Conservation (phyloP, 352 stramenopile genomes). For the Phytophthora hibernalis region DNA sequence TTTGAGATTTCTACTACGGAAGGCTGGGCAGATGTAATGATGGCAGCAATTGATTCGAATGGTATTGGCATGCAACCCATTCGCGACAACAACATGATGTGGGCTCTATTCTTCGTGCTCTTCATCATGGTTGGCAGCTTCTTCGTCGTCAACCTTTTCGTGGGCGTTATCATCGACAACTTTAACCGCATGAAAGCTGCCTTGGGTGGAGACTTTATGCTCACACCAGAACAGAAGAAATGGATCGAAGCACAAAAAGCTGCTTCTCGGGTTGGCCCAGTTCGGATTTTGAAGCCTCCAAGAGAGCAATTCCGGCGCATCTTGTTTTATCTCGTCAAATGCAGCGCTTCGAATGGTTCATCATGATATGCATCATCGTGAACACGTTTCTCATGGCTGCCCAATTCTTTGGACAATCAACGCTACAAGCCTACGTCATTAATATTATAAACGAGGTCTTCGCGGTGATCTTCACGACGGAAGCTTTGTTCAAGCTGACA, state of each 20-base stretch:
- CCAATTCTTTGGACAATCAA: conserved; percentile 86
- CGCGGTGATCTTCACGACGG: conserved; percentile 87
- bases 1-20: conserved; percentile 96
- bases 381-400: conserved; percentile 92
- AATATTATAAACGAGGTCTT: conserved; percentile 89
- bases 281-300: conserved; percentile 63
- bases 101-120: conserved; percentile 88
- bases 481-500: conserved; percentile 89
- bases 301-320: conserved; percentile 53
- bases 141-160: conserved; percentile 95
- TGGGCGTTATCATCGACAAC: conserved; percentile 95
- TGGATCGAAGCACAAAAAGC: conserved; percentile 88
- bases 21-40: conserved; percentile 94
- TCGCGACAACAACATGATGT: conserved; percentile 79
- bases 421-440: conserved; percentile 58
- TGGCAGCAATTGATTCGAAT: conserved; percentile 86
- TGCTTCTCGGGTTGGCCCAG: conserved; percentile 66
- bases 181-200: conserved; percentile 92
- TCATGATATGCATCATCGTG: conserved; percentile 91
- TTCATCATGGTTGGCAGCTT: conserved; percentile 95
- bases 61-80: conserved; percentile 94
- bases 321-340: conserved; percentile 78
- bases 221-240: conserved; percentile 92
- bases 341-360: conserved; percentile 85
- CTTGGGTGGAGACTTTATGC: conserved; percentile 74